Evolutionary conservation across 371 early-diverging fungal genomes (phyloP), one percentile per base, ranked within the genome.

Genomic region (Syncephalastrum sp.): DNA sequence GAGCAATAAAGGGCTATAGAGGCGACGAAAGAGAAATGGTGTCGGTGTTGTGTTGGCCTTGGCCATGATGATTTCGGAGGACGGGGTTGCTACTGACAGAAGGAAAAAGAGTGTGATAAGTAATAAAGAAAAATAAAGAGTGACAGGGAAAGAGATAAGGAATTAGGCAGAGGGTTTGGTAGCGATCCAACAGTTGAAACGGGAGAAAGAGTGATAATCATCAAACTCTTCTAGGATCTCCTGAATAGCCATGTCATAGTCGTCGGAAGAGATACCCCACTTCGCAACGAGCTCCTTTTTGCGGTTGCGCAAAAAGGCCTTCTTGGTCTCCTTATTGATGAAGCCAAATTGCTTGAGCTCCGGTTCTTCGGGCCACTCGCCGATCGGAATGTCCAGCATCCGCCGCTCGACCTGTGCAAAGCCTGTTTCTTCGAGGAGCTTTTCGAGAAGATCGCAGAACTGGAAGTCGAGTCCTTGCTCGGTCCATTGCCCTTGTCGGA

Each of bases 331-430:
- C 57, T 75, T 75, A 49, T 79, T 79, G 53, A 79, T 79, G 24
- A 79, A 79, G 2, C 79, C 74, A 65, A 61, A 77, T 43, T 77
- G 74, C 27, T 74, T 77, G 15, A 72, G 59, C 59, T 77, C 75
- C 53, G 70, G 57, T 47, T 79, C 79, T 21, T 60, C 54, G 13
- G 75, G 72, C 79, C 79, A 79, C 63, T 79, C 79, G 12, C 79
- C 79, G 17, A 75, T 60, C 1, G 79, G 79, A 43, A 79, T 66
- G 49, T 79, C 79, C 49, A 79, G 43, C 5, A 57, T 24, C 29
- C 63, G 53, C 17, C 61, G 57, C 19, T 69, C 68, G n/a, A 75
- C 21, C 10, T 59, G 27, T 2, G 42, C 42, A 45, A 74, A 79
- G 3, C 75, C 75, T 4, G 14, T 47, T 27, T 67, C 46, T 13